These are phyloP conservation scores for Combretum micranthum DNA, from an alignment of 345 rosid genomes.

Conservation along the genomic window DNA sequence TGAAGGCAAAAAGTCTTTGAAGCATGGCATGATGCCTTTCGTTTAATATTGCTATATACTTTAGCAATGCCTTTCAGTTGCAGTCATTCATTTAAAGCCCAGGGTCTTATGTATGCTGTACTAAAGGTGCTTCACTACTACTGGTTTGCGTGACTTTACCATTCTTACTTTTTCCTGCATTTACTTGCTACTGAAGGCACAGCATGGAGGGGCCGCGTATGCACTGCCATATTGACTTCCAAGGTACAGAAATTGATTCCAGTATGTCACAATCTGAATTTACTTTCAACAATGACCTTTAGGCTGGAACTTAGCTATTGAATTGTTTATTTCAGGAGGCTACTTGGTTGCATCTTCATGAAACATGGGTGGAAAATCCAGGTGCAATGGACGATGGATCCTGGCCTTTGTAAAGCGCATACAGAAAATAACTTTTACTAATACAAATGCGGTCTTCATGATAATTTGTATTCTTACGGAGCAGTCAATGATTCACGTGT, in stretches of 20 bases:
- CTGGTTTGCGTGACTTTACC: neutral
- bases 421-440: neutral
- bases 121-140: neutral
- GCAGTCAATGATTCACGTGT: too few relatives aligned
- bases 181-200: conserved; percentile 37
- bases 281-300: too few relatives aligned
- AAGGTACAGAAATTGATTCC: conserved; percentile 31
- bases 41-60: too few relatives aligned
- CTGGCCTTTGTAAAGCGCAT: conserved; percentile 2
- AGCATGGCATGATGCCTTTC: too few relatives aligned
- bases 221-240: conserved; percentile 35
- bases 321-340: neutral
- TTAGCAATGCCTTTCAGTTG: too few relatives aligned
- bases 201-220: conserved; percentile 49
- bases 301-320: neutral
- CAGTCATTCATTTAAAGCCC: too few relatives aligned
- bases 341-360: conserved; percentile 7
- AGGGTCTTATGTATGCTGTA: neutral
- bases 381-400: conserved; percentile 3
- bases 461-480: too few relatives aligned
- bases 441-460: too few relatives aligned
- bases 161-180: neutral
- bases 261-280: too few relatives aligned
- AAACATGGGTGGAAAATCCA: conserved; percentile 3
- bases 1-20: too few relatives aligned